These are phyloP conservation scores for Takakia lepidozioides DNA, from an alignment of 225 moss, liverwort and hornwort genomes.

Conservation along the genomic window DNA sequence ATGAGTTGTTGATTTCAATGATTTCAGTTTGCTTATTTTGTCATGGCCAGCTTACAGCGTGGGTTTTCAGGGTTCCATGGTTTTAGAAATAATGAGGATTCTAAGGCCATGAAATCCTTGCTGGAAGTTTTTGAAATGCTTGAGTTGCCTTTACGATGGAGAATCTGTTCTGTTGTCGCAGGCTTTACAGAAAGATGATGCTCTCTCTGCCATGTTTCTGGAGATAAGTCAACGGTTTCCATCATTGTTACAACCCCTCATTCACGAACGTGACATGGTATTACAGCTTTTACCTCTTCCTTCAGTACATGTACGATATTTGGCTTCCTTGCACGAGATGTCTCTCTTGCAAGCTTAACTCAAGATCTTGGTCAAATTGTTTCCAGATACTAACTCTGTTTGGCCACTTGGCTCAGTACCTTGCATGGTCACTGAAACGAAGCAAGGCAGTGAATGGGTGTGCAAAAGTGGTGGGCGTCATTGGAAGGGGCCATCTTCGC, in stretches of 20 bases:
- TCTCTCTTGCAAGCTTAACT: too few species aligned
- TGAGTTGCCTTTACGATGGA: background rate
- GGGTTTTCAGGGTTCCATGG: background rate
- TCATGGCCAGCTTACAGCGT: background rate
- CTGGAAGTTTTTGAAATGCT: background rate
- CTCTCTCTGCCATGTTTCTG: constrained; percentile 63
- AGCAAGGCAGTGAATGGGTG: constrained; percentile 83
- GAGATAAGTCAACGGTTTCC: constrained; percentile 57
- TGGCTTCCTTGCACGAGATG: too few species aligned
- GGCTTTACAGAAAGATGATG: constrained; percentile 64
- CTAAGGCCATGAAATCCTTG: too few species aligned
- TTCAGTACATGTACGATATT: too few species aligned
- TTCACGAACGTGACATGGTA: constrained; percentile 80
- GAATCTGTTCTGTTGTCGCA: constrained; percentile 9
- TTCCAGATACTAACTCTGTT: too few species aligned
- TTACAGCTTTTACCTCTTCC: background rate
- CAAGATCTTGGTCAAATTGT: background rate
- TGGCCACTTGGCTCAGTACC: too few species aligned
- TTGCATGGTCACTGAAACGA: constrained; percentile 78
- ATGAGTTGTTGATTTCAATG: background rate
- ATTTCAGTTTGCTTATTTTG: background rate
- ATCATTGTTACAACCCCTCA: constrained; percentile 63
- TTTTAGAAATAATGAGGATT: background rate
- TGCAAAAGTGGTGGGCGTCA: constrained; percentile 61
- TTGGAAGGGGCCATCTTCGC: constrained; percentile 69